Percentiles rank a stretch among this genome's conserved stretches.
These are phyloP conservation scores for Trichoderma sp. DNA, from an alignment of 2,329 filamentous ascomycete species.

Conservation along the genomic window DNA sequence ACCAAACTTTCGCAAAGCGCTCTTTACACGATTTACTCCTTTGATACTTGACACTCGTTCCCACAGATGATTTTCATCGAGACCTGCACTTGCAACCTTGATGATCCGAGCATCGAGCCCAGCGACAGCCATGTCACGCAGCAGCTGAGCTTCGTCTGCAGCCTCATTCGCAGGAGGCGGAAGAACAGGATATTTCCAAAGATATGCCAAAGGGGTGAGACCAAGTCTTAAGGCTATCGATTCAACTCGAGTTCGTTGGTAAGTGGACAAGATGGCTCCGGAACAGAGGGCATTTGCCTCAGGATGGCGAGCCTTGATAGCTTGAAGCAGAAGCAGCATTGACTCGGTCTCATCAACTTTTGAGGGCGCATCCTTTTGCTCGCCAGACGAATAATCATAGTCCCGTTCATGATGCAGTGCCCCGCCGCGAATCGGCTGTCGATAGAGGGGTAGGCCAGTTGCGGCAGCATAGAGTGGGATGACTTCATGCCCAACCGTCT, in stretches of 20 bases:
- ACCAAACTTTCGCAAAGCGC: slow-evolving; percentile 69
- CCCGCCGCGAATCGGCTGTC: slow-evolving; percentile 72
- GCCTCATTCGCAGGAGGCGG: slow-evolving; percentile 50
- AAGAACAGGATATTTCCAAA: slow-evolving; percentile 88
- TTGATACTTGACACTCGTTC: slow-evolving; percentile 68
- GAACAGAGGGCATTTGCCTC: slow-evolving; percentile 84
- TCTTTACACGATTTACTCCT: slow-evolving; percentile 53
- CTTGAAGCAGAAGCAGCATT: slow-evolving; percentile 72
- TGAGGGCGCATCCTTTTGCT: slow-evolving; percentile 31
- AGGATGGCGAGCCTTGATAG: slow-evolving; percentile 70
- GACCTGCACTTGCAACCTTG: slow-evolving; percentile 89
- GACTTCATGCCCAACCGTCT: slow-evolving; percentile 88
- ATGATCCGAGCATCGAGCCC: slow-evolving; percentile 88
- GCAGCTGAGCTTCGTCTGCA: slow-evolving; percentile 58
- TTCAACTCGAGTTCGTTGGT: slow-evolving; percentile 95
- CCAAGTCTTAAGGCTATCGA: slow-evolving; percentile 85
- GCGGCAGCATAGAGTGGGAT: slow-evolving; percentile 83
- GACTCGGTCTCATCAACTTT: slow-evolving; percentile 85
- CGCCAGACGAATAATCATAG: slow-evolving; percentile 55
- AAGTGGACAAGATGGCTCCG: slow-evolving; percentile 91
- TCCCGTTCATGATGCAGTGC: slow-evolving; percentile 73
- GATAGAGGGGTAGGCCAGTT: slow-evolving; percentile 81
- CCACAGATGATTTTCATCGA: slow-evolving; percentile 83
- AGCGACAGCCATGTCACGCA: slow-evolving; percentile 78
- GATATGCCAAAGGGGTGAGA: slow-evolving; percentile 78